phyloP scores from a whole-genome alignment of 129 eudicot genomes.

The Chrysanthemum lavandulifolium region DNA sequence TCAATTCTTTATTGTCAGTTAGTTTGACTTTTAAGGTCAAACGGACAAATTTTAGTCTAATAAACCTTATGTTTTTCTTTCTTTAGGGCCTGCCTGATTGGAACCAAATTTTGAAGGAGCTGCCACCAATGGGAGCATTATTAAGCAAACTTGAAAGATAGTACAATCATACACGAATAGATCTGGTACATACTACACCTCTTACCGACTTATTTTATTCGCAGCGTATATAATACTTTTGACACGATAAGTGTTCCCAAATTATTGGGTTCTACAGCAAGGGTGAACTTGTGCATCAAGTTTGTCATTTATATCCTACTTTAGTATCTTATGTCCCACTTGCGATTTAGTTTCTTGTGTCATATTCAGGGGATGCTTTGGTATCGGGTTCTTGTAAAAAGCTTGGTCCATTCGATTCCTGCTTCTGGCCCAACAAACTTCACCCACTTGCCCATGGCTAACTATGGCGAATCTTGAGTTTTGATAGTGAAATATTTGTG shows the following conservation, averaged over 20 bases:
- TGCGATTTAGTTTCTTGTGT: conserved; percentile 6
- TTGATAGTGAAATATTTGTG: not conserved
- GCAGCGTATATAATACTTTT: not conserved
- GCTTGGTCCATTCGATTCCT: conserved; percentile 14
- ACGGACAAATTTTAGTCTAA: not conserved
- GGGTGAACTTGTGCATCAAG: conserved; percentile 29
- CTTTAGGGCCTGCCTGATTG: conserved; percentile 91
- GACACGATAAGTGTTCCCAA: not conserved
- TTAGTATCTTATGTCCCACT: conserved; percentile 13
- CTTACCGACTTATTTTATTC: not conserved
- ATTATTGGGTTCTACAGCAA: conserved; percentile 10
- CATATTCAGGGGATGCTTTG: conserved; percentile 8
- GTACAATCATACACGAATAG: conserved; percentile 11
- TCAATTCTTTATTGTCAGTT: not conserved
- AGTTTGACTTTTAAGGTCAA: conserved; percentile 25
- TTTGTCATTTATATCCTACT: conserved; percentile 10
- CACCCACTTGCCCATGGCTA: conserved; percentile 2
- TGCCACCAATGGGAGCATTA: conserved; percentile 88
- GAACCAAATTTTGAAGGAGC: conserved; percentile 80
- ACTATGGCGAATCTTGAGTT: conserved; percentile 12
- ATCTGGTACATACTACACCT: conserved; percentile 15
- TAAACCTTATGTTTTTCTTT: not conserved
- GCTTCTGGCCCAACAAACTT: not conserved
- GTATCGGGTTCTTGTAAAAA: conserved; percentile 30
- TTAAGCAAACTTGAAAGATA: conserved; percentile 95